Base-by-base conservation (phyloP, 371 early-diverging fungal species). In the Lichtheimia ornata region DNA sequence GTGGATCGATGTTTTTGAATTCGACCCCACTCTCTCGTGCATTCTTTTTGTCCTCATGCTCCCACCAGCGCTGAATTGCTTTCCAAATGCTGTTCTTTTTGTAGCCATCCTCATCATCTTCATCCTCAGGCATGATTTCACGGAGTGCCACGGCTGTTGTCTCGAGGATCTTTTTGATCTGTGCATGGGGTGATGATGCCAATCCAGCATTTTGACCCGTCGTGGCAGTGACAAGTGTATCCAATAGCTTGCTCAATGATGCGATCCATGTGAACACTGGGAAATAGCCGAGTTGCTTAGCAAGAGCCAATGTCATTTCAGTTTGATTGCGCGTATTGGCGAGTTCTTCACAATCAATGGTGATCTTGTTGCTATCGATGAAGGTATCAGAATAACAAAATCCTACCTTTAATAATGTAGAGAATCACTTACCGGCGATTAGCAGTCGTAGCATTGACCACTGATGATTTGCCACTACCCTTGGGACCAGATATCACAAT, bases 151-250 rank as follows among this genome's bases (percentile, higher is more conserved):
- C 68, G 1, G 84, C 84, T 6, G 84, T 67, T 2, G 80, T 75
- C 53, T 88, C 87, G 55, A 89, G 63, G 14, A 89, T 84, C 50
- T 81, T 76, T 65, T 85, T 79, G 53, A 84, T 71, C 54, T 89
- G 86, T 2, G 84, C 72, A 43, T 88, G 85, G 20, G 87, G 81
- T 0, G 79, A 78, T 12, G 88, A 72, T 3, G 86, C 77, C 4
- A 88, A 58, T 60, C 90, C 90, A 0, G 94, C 87, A 60, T 93
- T 94, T 58, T 91, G 88, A 0, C 96, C 96, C 5, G 94, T 95
- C 0, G 91, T 87, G 0, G 94, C 94, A 1, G 90, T 84, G 15
- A 94, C 84, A 40, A 92, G 71, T 49, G 91, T 85, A 67, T 95
- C 95, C 42, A 93, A 73, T 40, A 92, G 64, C 17, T 85, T 84